phyloP scores from a whole-genome alignment of 176 grass and related monocot species.

The Ananas comosus region DNA sequence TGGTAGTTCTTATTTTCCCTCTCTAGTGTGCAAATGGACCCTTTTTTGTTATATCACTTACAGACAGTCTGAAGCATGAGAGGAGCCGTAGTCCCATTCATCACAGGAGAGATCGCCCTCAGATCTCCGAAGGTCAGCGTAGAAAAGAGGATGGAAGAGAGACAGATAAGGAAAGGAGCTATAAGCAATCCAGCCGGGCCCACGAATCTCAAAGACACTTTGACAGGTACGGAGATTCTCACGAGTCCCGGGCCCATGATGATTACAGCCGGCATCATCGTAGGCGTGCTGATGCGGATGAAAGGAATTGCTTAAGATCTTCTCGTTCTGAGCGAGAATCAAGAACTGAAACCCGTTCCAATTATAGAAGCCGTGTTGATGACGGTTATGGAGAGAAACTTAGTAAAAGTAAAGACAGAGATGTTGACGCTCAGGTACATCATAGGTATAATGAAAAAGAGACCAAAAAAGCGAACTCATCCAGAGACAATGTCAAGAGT shows the following conservation, averaged over 20 bases:
- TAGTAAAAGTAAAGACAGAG: conserved; percentile 49
- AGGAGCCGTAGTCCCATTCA: conserved; percentile 47
- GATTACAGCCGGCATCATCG: conserved; percentile 56
- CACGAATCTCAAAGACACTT: conserved; percentile 41
- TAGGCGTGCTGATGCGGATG: conserved; percentile 43
- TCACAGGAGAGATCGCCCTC: conserved; percentile 28
- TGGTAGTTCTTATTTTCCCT: background rate
- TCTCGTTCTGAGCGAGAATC: conserved; percentile 40
- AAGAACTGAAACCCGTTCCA: conserved; percentile 33
- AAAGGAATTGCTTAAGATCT: conserved; percentile 42
- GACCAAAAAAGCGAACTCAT: conserved; percentile 24
- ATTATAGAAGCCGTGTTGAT: conserved; percentile 32
- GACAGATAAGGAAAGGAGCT: conserved; percentile 22
- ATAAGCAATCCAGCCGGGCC: conserved; percentile 28
- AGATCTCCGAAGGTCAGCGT: conserved; percentile 25
- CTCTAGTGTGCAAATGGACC: background rate
- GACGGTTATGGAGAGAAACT: conserved; percentile 26
- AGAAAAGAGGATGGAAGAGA: conserved; percentile 35
- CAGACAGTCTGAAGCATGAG: conserved; percentile 35
- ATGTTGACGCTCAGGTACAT: conserved; percentile 12
- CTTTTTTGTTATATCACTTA: conserved; percentile 9
- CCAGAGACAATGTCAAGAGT: conserved; percentile 16
- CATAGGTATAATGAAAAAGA: conserved; percentile 26
- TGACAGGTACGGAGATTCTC: conserved; percentile 40
- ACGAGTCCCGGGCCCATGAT: conserved; percentile 51